Evolutionary conservation across 2,329 filamentous ascomycete species (phyloP).

Genomic region (Arthrobotrys megalospora): DNA sequence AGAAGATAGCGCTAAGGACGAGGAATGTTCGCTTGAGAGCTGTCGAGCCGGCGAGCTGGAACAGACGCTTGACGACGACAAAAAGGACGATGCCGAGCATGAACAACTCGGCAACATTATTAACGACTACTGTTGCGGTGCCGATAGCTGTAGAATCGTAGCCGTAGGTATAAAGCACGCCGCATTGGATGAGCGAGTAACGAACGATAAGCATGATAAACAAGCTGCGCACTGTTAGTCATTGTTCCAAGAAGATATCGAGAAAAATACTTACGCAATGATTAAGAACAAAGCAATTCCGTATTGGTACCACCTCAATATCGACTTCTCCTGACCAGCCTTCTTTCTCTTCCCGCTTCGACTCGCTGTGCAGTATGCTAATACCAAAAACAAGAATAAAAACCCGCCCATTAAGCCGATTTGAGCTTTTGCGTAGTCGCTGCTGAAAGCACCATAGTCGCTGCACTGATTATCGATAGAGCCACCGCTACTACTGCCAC

Average conservation of each 20-base stretch:
- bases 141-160: constrained; percentile 31
- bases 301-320: constrained; percentile 55
- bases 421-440: constrained; percentile 39
- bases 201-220: constrained; percentile 46
- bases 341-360: constrained; percentile 51
- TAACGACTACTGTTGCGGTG: constrained; percentile 17
- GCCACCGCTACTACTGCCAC: neutral
- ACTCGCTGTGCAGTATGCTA: constrained; percentile 14
- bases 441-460: constrained; percentile 30
- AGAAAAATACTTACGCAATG: constrained; percentile 38
- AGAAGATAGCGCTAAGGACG: constrained; percentile 21
- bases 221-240: constrained; percentile 25
- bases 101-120: constrained; percentile 36
- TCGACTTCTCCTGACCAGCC: constrained; percentile 27
- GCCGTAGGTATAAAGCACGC: constrained; percentile 18
- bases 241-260: neutral
- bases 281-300: constrained; percentile 48
- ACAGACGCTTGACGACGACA: constrained; percentile 15
- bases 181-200: constrained; percentile 27
- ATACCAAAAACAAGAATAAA: constrained; percentile 38
- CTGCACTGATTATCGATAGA: constrained; percentile 43
- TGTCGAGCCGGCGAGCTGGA: constrained; percentile 35
- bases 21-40: constrained; percentile 20
- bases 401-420: constrained; percentile 43
- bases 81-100: constrained; percentile 48